Base-by-base conservation (phyloP, 192 early-diverging fungal species). In the Entomortierella chlamydospora region DNA sequence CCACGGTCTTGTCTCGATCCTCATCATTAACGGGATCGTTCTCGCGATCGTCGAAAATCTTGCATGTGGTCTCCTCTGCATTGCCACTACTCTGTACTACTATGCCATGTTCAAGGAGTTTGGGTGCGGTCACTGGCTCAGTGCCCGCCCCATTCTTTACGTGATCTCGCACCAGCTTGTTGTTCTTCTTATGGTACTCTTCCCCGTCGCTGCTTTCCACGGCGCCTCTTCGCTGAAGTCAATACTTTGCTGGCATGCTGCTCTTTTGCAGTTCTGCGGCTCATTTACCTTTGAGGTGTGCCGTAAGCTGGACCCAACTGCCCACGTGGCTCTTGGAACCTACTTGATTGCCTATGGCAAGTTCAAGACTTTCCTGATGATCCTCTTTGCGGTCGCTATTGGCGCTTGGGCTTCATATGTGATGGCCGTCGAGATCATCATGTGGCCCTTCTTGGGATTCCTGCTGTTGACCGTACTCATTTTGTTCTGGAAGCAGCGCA, bases 361-460 rank as follows among this genome's bases (percentile, higher is more conserved):
- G 39, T 37, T 78, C 56, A 69, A 70, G 49, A 78, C 74, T 0
- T 70, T 78, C 41, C 23, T 78, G 45, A 78, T 78, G 74, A 70
- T 78, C 39, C 47, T 78, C 30, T 63, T 69, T 28, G 74, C 74
- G 0, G 74, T 78, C 26, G 61, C 49, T 18, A 55, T 68, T 30
- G 74, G 74, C 0, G 66, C 54, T 25, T 78, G 74, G 74, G 74
- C 74, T 20, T 68, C 74, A 25, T 78, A 78, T 55, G 67, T 78
- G 12, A 64, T 78, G 67, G 74, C 74, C 1, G 74, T 78, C 18
- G 74, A 78, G 50, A 61, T 78, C 47, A 78, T 78, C 23, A 78
- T 78, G 74, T 78, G 74, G 74, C 74, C 74, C 20, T 68, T 78
- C 67, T 50, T 78, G 31, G 74, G 74, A n/a, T 78, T 78, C 61